Base-by-base conservation (phyloP, 2,329 filamentous ascomycete species). In the Apiospora rasikravindrae region DNA sequence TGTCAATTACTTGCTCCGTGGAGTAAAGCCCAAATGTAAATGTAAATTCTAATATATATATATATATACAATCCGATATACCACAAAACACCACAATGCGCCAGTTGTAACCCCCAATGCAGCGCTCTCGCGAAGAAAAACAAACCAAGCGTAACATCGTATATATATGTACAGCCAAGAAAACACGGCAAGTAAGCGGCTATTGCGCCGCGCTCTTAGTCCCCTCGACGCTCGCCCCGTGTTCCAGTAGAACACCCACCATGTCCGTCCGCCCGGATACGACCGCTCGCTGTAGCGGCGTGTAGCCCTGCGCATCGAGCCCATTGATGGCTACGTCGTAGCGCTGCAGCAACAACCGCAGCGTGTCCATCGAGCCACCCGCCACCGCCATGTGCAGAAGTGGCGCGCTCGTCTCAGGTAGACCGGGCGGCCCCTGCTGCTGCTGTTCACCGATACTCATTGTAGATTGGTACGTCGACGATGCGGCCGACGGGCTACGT, bases 191-290 rank as follows among this genome's bases (percentile, higher is more conserved):
- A 40, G 33, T 10, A n/a, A 19, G 19, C 22, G n/a, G 57, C 5
- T 64, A 64, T 40, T n/a, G 57, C 29, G 57, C 10, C 57, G 40
- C 57, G 57, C 33, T 64, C 19, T 61, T 61, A 29, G 29, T 22
- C 19, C 53, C 53, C 29, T 61, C 53, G 53, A 61, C 53, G 8
- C 57, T 64, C 10, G 57, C 66, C 16, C 66, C 45, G 45, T 77
- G 75, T 67, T 76, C 74, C 42, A 77, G 73, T 10, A 77, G 72
- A 19, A 77, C 73, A 44, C 74, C 74, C 40, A 77, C 76, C 57
- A 77, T 76, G n/a, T 77, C 75, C 42, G 76, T 76, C 64, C 76
- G 76, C 16, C 76, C 76, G n/a, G 74, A 75, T 37, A 77, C 76
- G 49, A 77, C 76, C 40, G 76, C 76, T 8, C 76, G 75, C 53